phyloP scores from a whole-genome alignment of 1,284 basidiomycete genomes.

The Irpex sp. region DNA sequence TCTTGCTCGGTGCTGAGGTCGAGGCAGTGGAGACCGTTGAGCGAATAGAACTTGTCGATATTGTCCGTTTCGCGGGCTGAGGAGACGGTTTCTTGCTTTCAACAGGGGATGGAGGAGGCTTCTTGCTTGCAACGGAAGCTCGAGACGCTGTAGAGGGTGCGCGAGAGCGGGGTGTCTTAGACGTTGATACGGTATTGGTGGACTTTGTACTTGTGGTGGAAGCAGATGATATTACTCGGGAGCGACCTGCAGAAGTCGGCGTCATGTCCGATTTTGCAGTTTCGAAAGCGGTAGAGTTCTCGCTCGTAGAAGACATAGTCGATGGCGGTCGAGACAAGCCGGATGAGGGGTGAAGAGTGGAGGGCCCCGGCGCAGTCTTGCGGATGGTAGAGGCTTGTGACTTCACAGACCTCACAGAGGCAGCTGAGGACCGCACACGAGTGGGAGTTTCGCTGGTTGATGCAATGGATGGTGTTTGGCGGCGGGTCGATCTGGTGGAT shows the following conservation, averaged over 20 bases:
- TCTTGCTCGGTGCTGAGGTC: conserved; percentile 30
- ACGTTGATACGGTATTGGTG: conserved; percentile 19
- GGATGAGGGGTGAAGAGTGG: conserved; percentile 26
- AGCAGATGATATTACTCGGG: conserved; percentile 38
- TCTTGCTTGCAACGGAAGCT: conserved; percentile 7
- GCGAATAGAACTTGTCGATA: conserved; percentile 28
- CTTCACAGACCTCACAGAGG: conserved; percentile 32
- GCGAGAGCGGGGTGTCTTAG: conserved; percentile 17
- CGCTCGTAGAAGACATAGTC: conserved; percentile 44
- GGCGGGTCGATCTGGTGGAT: conserved; percentile 11
- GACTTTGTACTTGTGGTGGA: conserved; percentile 39
- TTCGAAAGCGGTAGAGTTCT: conserved; percentile 51
- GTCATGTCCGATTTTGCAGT: conserved; percentile 48
- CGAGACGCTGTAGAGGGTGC: conserved; percentile 7
- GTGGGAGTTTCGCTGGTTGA: conserved; percentile 18
- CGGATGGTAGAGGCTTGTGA: conserved; percentile 39
- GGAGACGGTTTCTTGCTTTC: conserved; percentile 9
- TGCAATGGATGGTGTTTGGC: conserved; percentile 10
- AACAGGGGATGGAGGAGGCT: conserved; percentile 10
- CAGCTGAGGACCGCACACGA: conserved; percentile 32
- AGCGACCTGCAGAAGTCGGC: conserved; percentile 32
- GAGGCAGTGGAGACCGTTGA: conserved; percentile 39
- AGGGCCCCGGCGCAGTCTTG: conserved; percentile 24
- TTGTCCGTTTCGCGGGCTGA: conserved; percentile 1
- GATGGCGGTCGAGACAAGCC: conserved; percentile 40